phyloP scores from a whole-genome alignment of 495 filamentous ascomycete genomes.

The Trichoderma gamsii region DNA sequence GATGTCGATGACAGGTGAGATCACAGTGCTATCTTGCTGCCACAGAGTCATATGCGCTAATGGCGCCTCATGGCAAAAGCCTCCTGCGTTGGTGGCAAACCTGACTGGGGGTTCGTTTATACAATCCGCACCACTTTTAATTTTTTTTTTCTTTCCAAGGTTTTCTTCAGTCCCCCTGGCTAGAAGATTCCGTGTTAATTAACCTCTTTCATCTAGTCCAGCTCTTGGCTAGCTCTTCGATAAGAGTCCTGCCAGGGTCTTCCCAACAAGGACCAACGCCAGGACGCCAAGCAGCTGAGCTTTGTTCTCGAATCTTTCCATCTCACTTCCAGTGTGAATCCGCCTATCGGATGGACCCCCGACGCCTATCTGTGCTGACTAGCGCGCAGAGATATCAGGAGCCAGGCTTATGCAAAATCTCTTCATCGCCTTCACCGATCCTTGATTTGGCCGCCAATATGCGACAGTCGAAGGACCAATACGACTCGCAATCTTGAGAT shows the following conservation, averaged over 20 bases:
- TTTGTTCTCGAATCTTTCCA: constrained; percentile 3
- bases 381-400: constrained; percentile 2
- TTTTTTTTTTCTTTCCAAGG: not conserved
- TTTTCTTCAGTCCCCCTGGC: not conserved
- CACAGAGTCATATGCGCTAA: too few species aligned
- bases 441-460: not conserved
- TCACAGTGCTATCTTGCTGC: too few species aligned
- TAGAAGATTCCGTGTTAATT: not conserved
- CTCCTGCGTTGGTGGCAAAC: not conserved
- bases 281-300: not conserved
- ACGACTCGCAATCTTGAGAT: not conserved
- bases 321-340: not conserved
- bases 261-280: not conserved
- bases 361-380: not conserved
- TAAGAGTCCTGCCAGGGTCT: not conserved
- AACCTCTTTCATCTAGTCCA: not conserved
- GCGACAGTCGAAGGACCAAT: not conserved
- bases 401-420: not conserved
- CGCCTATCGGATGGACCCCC: not conserved
- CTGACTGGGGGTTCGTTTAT: not conserved
- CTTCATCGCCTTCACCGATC: constrained; percentile 1
- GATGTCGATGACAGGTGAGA: too few species aligned
- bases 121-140: not conserved
- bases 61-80: not conserved
- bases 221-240: not conserved